phyloP scores from a whole-genome alignment of 2,329 filamentous ascomycete genomes.

The Fusarium sp. region DNA sequence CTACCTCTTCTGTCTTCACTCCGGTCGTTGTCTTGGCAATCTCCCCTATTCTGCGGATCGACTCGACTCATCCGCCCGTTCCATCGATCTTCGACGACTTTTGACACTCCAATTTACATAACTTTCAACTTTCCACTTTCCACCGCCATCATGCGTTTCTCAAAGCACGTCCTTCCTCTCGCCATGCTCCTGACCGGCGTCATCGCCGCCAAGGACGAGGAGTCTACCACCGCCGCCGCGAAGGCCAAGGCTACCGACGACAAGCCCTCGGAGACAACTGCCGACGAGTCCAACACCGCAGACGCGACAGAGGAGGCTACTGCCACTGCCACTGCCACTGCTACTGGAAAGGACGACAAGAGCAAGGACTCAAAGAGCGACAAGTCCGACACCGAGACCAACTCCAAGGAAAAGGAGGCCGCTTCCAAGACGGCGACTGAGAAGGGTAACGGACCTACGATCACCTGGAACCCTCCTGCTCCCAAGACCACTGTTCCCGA shows the following conservation, averaged over 20 bases:
- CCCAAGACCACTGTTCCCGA: constrained; percentile 42
- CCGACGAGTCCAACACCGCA: constrained; percentile 32
- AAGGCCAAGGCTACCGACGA: constrained; percentile 33
- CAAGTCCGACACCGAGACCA: constrained; percentile 14
- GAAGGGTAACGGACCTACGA: constrained; percentile 20
- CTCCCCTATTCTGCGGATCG: constrained; percentile 23
- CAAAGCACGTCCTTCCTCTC: constrained; percentile 45
- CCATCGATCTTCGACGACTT: constrained; percentile 3
- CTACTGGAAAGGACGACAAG: constrained; percentile 23
- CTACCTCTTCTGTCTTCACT: background rate
- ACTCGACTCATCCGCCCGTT: constrained; percentile 9
- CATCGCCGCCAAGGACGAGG: constrained; percentile 33
- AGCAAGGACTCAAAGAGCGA: constrained; percentile 18
- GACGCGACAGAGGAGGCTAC: constrained; percentile 31
- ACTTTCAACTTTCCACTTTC: background rate
- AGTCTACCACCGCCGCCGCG: constrained; percentile 30
- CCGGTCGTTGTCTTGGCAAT: constrained; percentile 11
- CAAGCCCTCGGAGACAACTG: constrained; percentile 31
- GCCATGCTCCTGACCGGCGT: constrained; percentile 43
- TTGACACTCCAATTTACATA: background rate
- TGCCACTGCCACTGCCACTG: constrained; percentile 31
- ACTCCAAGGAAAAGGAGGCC: constrained; percentile 24
- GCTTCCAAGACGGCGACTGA: constrained; percentile 25
- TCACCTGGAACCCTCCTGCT: constrained; percentile 40
- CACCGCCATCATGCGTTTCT: constrained; percentile 45